Base-by-base conservation (phyloP, 768 basidiomycete genomes). In the Nidularia sp. region DNA sequence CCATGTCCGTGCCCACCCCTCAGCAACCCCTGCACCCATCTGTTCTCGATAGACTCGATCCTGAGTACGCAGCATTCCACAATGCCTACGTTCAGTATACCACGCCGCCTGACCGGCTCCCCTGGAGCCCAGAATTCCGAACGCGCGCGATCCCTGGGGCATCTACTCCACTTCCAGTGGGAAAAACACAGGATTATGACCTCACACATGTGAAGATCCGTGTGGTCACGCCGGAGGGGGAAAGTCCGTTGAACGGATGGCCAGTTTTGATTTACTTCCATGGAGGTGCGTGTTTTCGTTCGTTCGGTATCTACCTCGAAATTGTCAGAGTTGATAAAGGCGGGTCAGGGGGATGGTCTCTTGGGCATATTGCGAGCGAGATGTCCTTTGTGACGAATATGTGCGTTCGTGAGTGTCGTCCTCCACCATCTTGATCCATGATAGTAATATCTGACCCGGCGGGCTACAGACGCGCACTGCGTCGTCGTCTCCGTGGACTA, bases 221-320 rank as follows among this genome's bases (percentile, higher is more conserved):
- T 32, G 78, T 80, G 4, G 89, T 85, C 61, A 85, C 83, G 1
- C 88, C 88, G 0, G 70, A 77, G 45, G 80, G 81, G 0, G 50
- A 60, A 2, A 59, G 70, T 0, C 85, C 86, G 0, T 61, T 59
- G 1, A 65, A 63, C 0, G 88, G 88, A 13, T 89, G 88, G 88
- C 86, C 86, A 0, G 77, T 82, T 1, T 79, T 89, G 54, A 75
- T 88, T 43, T 90, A 78, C 74, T 88, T 84, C 62, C 88, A 89
- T 55, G 88, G 88, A 49, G 88, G 87, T 80, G 4, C 5, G 18
- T 42, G 25, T 29, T 29, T 29, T 29, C 25, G 25, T 29, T 29
- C 2, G 25, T 29, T 29, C 25, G 25, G 32, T n/a, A 34, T 13
- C 8, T 8, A 9, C 39, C 5, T 53, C n/a, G 25, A 9, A 45